Percentiles rank a stretch among this genome's conserved stretches.
phyloP scores from a whole-genome alignment of 148 eudicot genomes.

The Silene conica region DNA sequence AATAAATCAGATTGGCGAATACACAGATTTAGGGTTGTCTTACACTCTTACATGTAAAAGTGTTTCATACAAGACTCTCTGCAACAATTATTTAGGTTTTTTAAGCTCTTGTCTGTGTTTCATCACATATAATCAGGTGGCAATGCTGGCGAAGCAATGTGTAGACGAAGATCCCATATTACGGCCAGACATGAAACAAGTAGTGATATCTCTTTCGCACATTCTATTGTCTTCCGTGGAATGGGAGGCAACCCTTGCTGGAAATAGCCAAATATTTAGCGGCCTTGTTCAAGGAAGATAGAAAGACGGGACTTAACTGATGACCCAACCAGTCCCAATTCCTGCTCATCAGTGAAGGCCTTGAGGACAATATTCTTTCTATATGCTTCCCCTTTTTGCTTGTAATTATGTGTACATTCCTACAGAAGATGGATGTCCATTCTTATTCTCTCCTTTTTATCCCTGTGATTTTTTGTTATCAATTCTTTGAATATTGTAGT shows the following conservation, averaged over 20 bases:
- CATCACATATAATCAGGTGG: constrained; percentile 40
- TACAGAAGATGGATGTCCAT: neutral
- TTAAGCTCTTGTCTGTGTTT: neutral
- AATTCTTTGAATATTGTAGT: constrained; percentile 11
- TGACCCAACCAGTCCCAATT: neutral
- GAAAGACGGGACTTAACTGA: neutral
- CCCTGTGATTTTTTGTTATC: neutral
- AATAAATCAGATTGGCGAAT: no score
- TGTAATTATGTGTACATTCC: constrained; percentile 25
- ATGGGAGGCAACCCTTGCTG: constrained; percentile 99
- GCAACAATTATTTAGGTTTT: neutral
- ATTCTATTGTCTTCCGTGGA: constrained; percentile 88
- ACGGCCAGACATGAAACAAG: constrained; percentile 96
- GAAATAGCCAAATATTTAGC: constrained; percentile 96
- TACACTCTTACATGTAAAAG: neutral
- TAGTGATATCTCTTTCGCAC: constrained; percentile 80
- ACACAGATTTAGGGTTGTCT: neutral
- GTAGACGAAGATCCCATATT: constrained; percentile 89
- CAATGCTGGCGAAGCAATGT: constrained; percentile 83
- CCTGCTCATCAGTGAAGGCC: neutral
- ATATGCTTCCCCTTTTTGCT: constrained; percentile 12
- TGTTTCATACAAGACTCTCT: neutral
- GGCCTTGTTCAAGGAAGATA: constrained; percentile 95
- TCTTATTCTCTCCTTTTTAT: neutral
- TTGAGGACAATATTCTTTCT: no score